These are phyloP conservation scores for Hypoxylon sp. DNA, from an alignment of 2,329 filamentous ascomycete genomes.

Conservation along the genomic window DNA sequence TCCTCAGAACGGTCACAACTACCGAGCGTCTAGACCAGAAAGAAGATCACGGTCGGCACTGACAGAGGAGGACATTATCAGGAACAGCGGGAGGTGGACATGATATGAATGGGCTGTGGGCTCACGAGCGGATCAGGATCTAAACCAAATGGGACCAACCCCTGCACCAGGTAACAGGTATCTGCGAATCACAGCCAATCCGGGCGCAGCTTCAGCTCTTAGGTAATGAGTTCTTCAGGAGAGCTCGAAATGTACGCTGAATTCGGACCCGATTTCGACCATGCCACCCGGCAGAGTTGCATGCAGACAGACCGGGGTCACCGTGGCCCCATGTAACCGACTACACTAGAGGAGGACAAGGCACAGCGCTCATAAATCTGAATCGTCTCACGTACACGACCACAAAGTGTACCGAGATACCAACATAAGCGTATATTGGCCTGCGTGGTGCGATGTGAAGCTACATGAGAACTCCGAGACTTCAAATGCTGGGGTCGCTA, in stretches of 20 bases:
- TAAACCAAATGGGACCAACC: constrained; percentile 21
- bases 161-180: constrained; percentile 28
- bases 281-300: constrained; percentile 27
- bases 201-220: constrained; percentile 6
- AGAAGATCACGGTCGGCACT: constrained; percentile 26
- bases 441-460: not conserved
- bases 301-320: constrained; percentile 33
- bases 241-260: constrained; percentile 15
- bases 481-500: too few species aligned
- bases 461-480: not conserved
- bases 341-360: constrained; percentile 3
- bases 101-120: constrained; percentile 36
- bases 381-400: constrained; percentile 8
- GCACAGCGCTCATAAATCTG: constrained; percentile 4
- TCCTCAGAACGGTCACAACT: constrained; percentile 5
- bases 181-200: constrained; percentile 30
- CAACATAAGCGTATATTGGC: not conserved
- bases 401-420: not conserved
- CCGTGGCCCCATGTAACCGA: constrained; percentile 36
- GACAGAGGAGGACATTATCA: constrained; percentile 23
- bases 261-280: constrained; percentile 17
- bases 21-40: constrained; percentile 26
- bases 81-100: constrained; percentile 14
- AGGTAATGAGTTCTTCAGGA: constrained; percentile 24
- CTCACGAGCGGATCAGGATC: constrained; percentile 34